Conservation (phyloP, 225 moss, liverwort and hornwort species). For the Physcomitrellopsis africana region DNA sequence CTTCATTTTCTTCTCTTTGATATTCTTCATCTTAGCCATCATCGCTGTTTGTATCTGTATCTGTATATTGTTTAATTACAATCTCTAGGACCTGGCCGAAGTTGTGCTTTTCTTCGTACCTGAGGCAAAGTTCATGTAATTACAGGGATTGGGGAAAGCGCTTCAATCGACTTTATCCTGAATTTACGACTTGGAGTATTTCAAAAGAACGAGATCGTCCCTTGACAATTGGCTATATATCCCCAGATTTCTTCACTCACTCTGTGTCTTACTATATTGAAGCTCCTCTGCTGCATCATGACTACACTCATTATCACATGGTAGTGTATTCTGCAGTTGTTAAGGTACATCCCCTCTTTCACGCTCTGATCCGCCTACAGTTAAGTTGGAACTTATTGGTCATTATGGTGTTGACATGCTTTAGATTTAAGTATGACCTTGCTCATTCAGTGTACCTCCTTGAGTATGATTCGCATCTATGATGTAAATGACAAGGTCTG, state of each 20-base stretch:
- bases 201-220: constrained; percentile 80
- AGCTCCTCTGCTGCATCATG: constrained; percentile 94
- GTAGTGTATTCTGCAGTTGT: constrained; percentile 96
- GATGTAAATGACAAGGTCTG: not conserved
- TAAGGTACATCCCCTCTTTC: constrained; percentile 60
- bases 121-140: constrained; percentile 22
- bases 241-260: constrained; percentile 98
- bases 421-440: not conserved
- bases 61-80: not conserved
- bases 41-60: not conserved
- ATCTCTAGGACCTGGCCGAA: constrained; percentile 1
- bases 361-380: constrained; percentile 20
- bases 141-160: constrained; percentile 96
- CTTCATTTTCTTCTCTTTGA: not conserved
- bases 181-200: constrained; percentile 79
- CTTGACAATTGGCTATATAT: constrained; percentile 90
- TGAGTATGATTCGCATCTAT: constrained; percentile 17
- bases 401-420: not conserved
- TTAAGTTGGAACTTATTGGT: constrained; percentile 8
- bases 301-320: constrained; percentile 77
- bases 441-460: constrained; percentile 17
- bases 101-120: not conserved
- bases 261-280: constrained; percentile 99
- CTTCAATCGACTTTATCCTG: constrained; percentile 83
- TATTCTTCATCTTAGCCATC: not conserved